Base-by-base conservation (phyloP, 78 protist genomes). In the Polysphondylium violaceum region DNA sequence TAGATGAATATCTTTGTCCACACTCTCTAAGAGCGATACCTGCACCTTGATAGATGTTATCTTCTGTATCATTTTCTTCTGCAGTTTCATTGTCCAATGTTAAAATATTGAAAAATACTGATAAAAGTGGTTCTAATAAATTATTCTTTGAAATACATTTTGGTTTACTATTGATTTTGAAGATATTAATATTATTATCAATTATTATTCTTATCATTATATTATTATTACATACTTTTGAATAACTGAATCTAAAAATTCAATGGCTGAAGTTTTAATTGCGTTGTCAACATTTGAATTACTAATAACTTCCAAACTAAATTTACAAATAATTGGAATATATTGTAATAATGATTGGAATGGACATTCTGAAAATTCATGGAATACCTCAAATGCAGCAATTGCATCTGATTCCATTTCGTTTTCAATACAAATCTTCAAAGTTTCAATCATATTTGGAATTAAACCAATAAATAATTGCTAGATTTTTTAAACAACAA, bases 331-430 rank as follows among this genome's bases (percentile, higher is more conserved):
- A 25, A 29, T 5, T 76, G 86, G 74, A 27, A 76, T 23, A 27
- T 60, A 61, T 60, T 27, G 47, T 25, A 31, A 21, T 60, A 76
- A 43, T 23, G 69, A 19, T 60, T 71, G 4, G 14, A 27, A 58
- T 61, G 64, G 86, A 67, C 56, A 75, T 65, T 93, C 95, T 21
- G 73, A 77, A 7, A 93, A 36, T 36, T 93, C 95, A 74, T 79
- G 83, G 23, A 93, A 74, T 11, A 86, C 55, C 56, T 86, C 95
- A 44, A 53, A 93, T 19, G 93, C 68, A 47, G 87, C 19, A 69
- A 35, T 65, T n/a, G 75, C 65, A 19, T 81, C 89, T 43, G 51
- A 78, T n/a, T 86, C 95, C 81, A 81, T 58, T 2, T 86, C 76
- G 55, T 74, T 75, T 33, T 65, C 56, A 40, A 93, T 69, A 29